A percentile compares a stretch with the other conserved stretches of the same genome.
These are phyloP conservation scores for Solidago caesia DNA, from an alignment of 129 eudicot species.

Conservation along the genomic window DNA sequence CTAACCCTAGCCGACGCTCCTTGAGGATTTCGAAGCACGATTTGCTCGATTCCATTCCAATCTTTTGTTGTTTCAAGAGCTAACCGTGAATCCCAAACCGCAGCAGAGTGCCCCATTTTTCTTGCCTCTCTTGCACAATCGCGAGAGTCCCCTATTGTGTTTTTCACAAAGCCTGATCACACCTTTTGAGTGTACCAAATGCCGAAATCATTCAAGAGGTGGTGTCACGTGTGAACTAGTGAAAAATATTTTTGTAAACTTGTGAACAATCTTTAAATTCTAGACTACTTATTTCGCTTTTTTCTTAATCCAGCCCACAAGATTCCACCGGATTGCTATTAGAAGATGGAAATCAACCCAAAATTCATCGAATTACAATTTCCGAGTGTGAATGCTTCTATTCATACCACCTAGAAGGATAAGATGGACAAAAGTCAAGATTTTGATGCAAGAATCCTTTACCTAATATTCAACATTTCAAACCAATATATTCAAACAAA, in stretches of 20 bases:
- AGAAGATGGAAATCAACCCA: conserved; percentile 19
- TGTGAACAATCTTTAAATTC: conserved; percentile 24
- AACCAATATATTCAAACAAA: conserved; percentile 24
- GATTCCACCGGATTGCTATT: conserved; percentile 23
- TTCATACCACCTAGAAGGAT: conserved; percentile 33
- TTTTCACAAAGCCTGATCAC: conserved; percentile 21
- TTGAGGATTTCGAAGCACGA: conserved; percentile 64
- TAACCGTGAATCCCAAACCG: conserved; percentile 65
- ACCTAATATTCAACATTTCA: conserved; percentile 29
- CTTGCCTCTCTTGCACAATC: conserved; percentile 17
- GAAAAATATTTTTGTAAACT: conserved; percentile 17
- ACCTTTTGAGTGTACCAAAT: conserved; percentile 26
- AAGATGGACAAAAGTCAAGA: conserved; percentile 34
- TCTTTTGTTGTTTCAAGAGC: conserved; percentile 60
- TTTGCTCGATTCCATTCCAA: conserved; percentile 75
- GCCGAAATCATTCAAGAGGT: background rate
- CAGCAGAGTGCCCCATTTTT: conserved; percentile 82
- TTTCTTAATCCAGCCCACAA: conserved; percentile 16
- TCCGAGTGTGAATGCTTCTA: conserved; percentile 22
- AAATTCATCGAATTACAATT: conserved; percentile 13
- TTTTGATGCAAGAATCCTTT: conserved; percentile 29
- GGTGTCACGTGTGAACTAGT: conserved; percentile 6
- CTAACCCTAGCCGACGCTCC: conserved; percentile 77
- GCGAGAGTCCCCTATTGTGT: too few species aligned
- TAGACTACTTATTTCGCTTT: conserved; percentile 18